Conservation (phyloP, 1,284 basidiomycete species). For the Golubevia sp. region DNA sequence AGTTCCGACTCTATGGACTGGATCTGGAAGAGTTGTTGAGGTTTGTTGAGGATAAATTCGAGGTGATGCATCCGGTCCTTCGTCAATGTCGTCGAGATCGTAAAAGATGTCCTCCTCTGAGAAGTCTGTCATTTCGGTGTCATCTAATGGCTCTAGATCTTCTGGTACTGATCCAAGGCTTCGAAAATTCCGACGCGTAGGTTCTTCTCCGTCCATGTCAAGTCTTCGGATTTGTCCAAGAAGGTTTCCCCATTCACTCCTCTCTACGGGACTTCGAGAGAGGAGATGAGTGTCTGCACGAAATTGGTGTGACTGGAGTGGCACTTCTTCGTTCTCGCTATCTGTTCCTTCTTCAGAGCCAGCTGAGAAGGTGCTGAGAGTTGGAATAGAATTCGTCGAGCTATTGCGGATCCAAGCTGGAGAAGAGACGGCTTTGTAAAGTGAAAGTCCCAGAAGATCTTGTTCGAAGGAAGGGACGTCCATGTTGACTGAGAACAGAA, state of each 20-base stretch:
- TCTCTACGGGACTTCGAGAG: background rate
- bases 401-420: background rate
- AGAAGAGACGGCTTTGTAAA: background rate
- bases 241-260: background rate
- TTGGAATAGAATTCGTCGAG: background rate
- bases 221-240: background rate
- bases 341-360: background rate
- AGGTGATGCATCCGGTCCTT: conserved; percentile 5
- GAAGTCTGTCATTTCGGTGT: background rate
- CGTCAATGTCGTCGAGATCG: background rate
- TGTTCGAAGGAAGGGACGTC: background rate
- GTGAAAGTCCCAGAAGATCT: background rate
- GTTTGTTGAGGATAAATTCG: background rate
- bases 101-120: conserved; percentile 1
- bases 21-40: background rate
- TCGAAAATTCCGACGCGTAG: background rate
- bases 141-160: background rate
- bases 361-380: background rate
- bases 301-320: background rate
- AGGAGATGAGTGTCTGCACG: too few relatives aligned
- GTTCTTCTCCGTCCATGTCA: background rate
- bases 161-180: background rate
- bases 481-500: background rate
- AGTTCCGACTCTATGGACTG: conserved; percentile 20
- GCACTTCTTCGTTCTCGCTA: background rate